Conservation (phyloP, 345 rosid species). For the Lenwebbia sp. region DNA sequence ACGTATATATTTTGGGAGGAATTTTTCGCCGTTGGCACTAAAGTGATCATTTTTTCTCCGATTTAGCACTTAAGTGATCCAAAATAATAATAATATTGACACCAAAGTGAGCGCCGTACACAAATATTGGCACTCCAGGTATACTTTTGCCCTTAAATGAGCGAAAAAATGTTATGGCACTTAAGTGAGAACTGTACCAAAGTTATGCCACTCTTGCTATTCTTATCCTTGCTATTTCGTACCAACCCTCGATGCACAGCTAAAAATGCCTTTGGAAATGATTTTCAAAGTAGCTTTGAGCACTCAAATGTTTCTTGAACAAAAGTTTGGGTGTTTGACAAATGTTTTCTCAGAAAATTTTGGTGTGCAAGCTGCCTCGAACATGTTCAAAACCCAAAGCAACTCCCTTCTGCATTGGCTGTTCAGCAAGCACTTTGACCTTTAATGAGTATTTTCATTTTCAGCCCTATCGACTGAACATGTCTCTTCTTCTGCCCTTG, state of each 20-base stretch:
- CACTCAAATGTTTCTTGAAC: neutral
- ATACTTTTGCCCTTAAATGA: too few relatives aligned
- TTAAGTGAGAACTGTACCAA: too few relatives aligned
- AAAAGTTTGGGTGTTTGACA: neutral
- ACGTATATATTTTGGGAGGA: too few relatives aligned
- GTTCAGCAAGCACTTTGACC: neutral
- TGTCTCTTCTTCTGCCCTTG: neutral
- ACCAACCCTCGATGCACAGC: neutral
- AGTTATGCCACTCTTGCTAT: too few relatives aligned
- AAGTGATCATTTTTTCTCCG: too few relatives aligned
- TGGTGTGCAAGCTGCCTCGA: neutral
- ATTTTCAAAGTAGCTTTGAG: neutral
- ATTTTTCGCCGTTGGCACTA: too few relatives aligned
- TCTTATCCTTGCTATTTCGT: neutral
- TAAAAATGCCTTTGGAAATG: neutral
- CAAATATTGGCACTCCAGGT: too few relatives aligned
- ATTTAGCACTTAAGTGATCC: too few relatives aligned
- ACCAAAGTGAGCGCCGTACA: too few relatives aligned
- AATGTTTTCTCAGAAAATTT: neutral
- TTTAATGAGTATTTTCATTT: neutral
- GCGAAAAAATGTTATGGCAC: too few relatives aligned
- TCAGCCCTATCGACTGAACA: neutral
- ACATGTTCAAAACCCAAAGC: neutral
- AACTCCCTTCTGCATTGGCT: neutral
- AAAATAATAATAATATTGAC: too few relatives aligned